Evolutionary conservation across 1,139 yeast genomes (phyloP).

Genomic region (Spencermartinsiella ligniputridi): DNA sequence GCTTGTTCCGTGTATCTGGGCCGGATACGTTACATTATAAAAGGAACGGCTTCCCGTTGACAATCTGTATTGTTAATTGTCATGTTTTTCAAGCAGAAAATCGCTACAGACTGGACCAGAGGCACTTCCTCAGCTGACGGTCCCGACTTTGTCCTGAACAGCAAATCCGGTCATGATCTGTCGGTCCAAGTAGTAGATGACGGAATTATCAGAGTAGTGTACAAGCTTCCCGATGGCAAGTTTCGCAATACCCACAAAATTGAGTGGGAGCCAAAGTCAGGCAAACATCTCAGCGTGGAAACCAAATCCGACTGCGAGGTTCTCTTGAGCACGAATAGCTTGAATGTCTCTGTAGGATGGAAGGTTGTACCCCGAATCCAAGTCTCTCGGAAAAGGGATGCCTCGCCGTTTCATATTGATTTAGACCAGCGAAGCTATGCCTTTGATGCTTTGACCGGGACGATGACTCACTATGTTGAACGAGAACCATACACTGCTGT

Average conservation of each 20-base stretch:
- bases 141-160: slow-evolving; percentile 4
- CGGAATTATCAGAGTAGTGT: slow-evolving; percentile 10
- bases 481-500: slow-evolving; percentile 10
- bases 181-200: slow-evolving; percentile 8
- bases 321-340: neutral
- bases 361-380: slow-evolving; percentile 1
- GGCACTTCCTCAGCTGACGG: neutral
- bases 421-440: slow-evolving; percentile 8
- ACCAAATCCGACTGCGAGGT: neutral
- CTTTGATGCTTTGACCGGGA: slow-evolving; percentile 11
- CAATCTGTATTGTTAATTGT: neutral
- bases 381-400: slow-evolving; percentile 2
- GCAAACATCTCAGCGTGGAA: neutral
- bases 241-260: neutral
- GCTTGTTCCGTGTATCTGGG: neutral
- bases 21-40: neutral
- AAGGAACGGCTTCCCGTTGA: neutral
- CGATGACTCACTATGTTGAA: slow-evolving; percentile 9
- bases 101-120: slow-evolving; percentile 6
- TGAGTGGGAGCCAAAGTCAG: slow-evolving; percentile 4
- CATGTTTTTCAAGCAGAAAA: slow-evolving; percentile 11
- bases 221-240: slow-evolving; percentile 5
- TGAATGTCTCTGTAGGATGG: slow-evolving; percentile 5
- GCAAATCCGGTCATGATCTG: slow-evolving; percentile 5
- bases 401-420: slow-evolving; percentile 8